Percentiles rank a stretch among this genome's conserved stretches.
Evolutionary conservation across 495 filamentous ascomycete genomes (phyloP).

Genomic region (Jackrogersella minutella): DNA sequence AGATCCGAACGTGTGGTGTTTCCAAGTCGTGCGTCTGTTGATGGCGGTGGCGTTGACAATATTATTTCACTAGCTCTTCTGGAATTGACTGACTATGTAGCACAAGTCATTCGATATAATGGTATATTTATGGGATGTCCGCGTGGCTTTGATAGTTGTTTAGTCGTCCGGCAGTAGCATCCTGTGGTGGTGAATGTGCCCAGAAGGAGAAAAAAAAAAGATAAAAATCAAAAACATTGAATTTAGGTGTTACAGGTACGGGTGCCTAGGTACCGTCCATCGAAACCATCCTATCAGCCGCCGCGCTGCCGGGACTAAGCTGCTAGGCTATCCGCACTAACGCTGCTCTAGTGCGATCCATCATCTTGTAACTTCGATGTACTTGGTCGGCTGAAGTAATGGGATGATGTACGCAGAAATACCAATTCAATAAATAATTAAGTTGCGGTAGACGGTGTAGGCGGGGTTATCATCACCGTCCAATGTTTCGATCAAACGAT

Average conservation of each 20-base stretch:
- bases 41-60: not conserved
- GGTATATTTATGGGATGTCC: not conserved
- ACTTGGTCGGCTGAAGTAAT: not conserved
- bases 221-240: constrained; percentile 14
- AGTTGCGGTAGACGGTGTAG: constrained; percentile 4
- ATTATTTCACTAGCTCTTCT: not conserved
- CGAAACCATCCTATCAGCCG: constrained; percentile 21
- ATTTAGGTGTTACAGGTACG: too few species aligned
- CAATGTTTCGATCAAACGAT: constrained; percentile 19
- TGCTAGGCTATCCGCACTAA: not conserved
- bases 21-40: not conserved
- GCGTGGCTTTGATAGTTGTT: not conserved
- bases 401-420: not conserved
- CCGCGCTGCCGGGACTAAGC: constrained; percentile 16
- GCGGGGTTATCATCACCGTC: constrained; percentile 13
- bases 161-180: not conserved
- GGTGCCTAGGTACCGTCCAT: too few species aligned
- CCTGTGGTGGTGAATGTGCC: not conserved
- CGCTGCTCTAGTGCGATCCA: constrained; percentile 1
- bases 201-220: not conserved
- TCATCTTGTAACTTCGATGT: constrained; percentile 5
- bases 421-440: constrained; percentile 26
- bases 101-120: not conserved
- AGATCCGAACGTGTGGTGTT: not conserved
- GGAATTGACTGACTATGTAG: not conserved